Evolutionary conservation across 225 moss, liverwort and hornwort species (phyloP).

Genomic region (Antitrichia curtipendula): DNA sequence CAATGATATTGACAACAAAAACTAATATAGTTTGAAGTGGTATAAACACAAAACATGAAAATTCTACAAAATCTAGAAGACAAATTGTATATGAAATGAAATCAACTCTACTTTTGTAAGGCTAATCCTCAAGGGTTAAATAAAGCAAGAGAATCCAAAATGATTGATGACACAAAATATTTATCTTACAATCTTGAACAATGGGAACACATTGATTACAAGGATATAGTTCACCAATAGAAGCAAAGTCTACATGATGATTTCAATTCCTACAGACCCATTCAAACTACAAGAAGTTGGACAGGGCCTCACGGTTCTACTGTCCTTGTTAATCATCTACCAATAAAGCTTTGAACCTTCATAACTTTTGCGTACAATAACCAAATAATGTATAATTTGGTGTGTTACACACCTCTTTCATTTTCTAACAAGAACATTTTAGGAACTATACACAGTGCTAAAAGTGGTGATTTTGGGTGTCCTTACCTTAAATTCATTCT

Average conservation of each 20-base stretch:
- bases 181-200: no score
- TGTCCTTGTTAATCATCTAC: no score
- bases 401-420: no score
- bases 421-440: background rate
- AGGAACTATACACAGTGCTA: background rate
- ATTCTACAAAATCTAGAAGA: background rate
- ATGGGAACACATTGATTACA: background rate
- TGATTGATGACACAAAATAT: no score
- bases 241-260: background rate
- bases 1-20: background rate
- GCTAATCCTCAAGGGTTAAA: fast-evolving
- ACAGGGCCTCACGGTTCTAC: fast-evolving
- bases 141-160: background rate
- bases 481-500: background rate
- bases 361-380: no score
- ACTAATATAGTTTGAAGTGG: background rate
- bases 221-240: background rate
- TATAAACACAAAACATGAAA: background rate
- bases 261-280: background rate
- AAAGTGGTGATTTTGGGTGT: no score
- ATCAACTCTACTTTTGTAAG: background rate
- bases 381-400: no score
- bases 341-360: background rate
- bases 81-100: no score
- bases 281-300: no score